phyloP scores from a whole-genome alignment of 352 stramenopile genomes.

The Globisporangium takayamanum region DNA sequence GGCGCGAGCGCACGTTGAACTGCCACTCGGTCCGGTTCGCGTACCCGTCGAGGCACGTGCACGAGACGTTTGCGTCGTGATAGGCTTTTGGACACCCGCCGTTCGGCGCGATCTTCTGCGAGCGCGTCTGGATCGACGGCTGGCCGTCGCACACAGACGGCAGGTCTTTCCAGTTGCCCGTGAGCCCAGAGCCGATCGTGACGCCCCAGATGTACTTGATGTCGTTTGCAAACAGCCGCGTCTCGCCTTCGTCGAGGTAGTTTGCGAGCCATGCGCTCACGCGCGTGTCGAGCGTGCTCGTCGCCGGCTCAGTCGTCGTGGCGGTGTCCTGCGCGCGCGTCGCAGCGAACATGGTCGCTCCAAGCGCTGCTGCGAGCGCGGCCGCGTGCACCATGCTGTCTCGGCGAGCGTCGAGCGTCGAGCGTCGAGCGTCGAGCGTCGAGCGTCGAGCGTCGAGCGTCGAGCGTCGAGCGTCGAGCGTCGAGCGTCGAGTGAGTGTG shows the following conservation, averaged over 20 bases:
- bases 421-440: too few relatives aligned
- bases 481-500: too few relatives aligned
- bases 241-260: slow-evolving; percentile 49
- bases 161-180: slow-evolving; percentile 44
- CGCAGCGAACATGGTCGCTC: background rate
- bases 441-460: too few relatives aligned
- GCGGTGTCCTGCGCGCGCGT: background rate
- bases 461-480: too few relatives aligned
- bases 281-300: slow-evolving; percentile 29
- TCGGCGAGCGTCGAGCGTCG: too few relatives aligned
- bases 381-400: too few relatives aligned
- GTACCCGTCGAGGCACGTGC: slow-evolving; percentile 48
- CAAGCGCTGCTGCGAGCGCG: too few relatives aligned
- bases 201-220: slow-evolving; percentile 46
- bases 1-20: slow-evolving; percentile 27
- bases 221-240: slow-evolving; percentile 46
- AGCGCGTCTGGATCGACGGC: slow-evolving; percentile 45
- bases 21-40: slow-evolving; percentile 30
- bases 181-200: slow-evolving; percentile 41
- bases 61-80: slow-evolving; percentile 39
- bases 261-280: slow-evolving; percentile 43
- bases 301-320: background rate
- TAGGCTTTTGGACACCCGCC: slow-evolving; percentile 37
- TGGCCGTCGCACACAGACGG: slow-evolving; percentile 40
- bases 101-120: slow-evolving; percentile 30